Percentiles rank a stretch among this genome's conserved stretches.
These are phyloP conservation scores for Arthroderma sp. DNA, from an alignment of 2,329 filamentous ascomycete species.

Conservation along the genomic window DNA sequence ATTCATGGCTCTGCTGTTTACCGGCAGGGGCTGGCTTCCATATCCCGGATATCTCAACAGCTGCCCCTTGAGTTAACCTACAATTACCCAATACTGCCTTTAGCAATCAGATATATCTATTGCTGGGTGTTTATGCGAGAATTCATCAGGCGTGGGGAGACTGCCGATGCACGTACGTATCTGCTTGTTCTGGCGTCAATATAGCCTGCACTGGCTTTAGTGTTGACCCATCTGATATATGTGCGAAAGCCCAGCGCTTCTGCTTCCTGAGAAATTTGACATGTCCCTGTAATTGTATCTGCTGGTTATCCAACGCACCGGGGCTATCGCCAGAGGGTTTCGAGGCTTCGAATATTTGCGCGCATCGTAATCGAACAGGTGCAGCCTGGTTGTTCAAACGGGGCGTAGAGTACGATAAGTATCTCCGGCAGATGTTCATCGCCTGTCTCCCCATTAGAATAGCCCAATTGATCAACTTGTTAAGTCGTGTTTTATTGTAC, in stretches of 20 bases:
- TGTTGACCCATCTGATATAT: slow-evolving; percentile 77
- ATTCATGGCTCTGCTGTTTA: slow-evolving; percentile 61
- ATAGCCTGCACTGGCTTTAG: slow-evolving; percentile 68
- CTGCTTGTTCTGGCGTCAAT: slow-evolving; percentile 55
- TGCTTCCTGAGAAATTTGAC: slow-evolving; percentile 75
- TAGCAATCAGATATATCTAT: not conserved
- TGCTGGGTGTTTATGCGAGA: not conserved
- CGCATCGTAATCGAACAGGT: slow-evolving; percentile 22
- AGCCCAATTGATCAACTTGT: not conserved
- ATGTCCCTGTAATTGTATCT: slow-evolving; percentile 58
- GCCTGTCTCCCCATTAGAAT: not conserved
- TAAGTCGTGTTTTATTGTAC: not conserved
- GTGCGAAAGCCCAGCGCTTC: slow-evolving; percentile 70
- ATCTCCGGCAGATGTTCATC: slow-evolving; percentile 29
- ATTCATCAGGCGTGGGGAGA: not conserved
- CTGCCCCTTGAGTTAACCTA: slow-evolving; percentile 70
- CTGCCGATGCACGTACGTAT: slow-evolving; percentile 46
- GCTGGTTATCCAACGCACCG: slow-evolving; percentile 22
- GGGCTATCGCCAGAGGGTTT: slow-evolving; percentile 10
- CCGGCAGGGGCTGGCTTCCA: slow-evolving; percentile 60
- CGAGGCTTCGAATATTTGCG: slow-evolving; percentile 25
- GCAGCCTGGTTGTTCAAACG: slow-evolving; percentile 17
- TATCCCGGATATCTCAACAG: slow-evolving; percentile 61
- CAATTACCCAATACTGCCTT: slow-evolving; percentile 12
- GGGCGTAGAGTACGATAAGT: slow-evolving; percentile 23